phyloP scores from a whole-genome alignment of 2,329 filamentous ascomycete species.

The Botrytis sinoallii region DNA sequence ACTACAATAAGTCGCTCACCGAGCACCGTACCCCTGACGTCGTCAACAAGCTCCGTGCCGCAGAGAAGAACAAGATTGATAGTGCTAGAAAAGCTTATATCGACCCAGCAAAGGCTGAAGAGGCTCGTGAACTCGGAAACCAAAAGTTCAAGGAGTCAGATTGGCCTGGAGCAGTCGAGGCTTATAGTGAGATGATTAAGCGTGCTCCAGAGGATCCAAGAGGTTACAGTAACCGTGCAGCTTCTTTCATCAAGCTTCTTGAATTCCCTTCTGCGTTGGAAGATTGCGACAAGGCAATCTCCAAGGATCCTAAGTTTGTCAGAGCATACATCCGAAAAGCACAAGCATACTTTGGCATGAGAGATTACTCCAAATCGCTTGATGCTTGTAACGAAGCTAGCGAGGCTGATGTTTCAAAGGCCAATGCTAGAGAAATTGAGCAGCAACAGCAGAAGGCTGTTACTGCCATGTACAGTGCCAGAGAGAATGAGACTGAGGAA shows the following conservation, averaged over 20 bases:
- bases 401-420: slow-evolving; percentile 69
- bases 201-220: slow-evolving; percentile 88
- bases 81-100: slow-evolving; percentile 76
- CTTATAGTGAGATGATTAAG: slow-evolving; percentile 96
- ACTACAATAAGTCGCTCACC: slow-evolving; percentile 90
- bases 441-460: slow-evolving; percentile 92
- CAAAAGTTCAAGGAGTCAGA: slow-evolving; percentile 96
- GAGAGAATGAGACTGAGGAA: slow-evolving; percentile 93
- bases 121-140: slow-evolving; percentile 92
- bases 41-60: slow-evolving; percentile 84
- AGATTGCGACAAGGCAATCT: slow-evolving; percentile 89
- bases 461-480: slow-evolving; percentile 81
- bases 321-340: slow-evolving; percentile 95
- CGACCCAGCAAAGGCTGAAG: slow-evolving; percentile 87
- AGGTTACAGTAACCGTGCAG: slow-evolving; percentile 95
- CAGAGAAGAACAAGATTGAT: slow-evolving; percentile 82
- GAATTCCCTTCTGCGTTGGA: slow-evolving; percentile 90
- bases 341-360: slow-evolving; percentile 94
- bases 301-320: slow-evolving; percentile 88
- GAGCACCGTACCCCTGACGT: slow-evolving; percentile 96
- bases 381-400: slow-evolving; percentile 83
- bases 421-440: slow-evolving; percentile 88
- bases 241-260: slow-evolving; percentile 94
- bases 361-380: slow-evolving; percentile 92
- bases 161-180: slow-evolving; percentile 91